Percentiles rank a stretch among this genome's conserved stretches.
phyloP scores from a whole-genome alignment of 2,329 filamentous ascomycete genomes.

The Trichoderma koningiopsis region DNA sequence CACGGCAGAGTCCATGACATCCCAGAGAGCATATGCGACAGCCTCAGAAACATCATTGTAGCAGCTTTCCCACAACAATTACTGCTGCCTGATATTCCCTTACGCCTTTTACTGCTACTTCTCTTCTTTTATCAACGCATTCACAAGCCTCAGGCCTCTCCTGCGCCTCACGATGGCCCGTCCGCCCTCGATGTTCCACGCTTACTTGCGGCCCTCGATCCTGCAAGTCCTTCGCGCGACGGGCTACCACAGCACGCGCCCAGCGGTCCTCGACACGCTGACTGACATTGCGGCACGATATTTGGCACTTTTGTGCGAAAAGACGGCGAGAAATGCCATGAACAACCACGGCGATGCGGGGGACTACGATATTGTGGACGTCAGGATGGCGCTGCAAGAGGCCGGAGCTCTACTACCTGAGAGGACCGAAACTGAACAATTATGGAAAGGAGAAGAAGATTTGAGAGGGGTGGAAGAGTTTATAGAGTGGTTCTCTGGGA shows the following conservation, averaged over 20 bases:
- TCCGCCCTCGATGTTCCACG: conserved; percentile 61
- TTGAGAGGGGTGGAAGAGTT: conserved; percentile 76
- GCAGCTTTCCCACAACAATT: conserved; percentile 23
- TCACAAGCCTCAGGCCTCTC: neutral
- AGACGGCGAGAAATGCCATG: conserved; percentile 70
- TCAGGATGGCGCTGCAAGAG: conserved; percentile 83
- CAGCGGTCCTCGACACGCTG: conserved; percentile 82
- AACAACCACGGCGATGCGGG: conserved; percentile 64
- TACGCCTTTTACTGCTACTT: neutral
- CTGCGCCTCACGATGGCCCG: conserved; percentile 44
- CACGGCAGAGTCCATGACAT: conserved; percentile 37
- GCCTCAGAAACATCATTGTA: conserved; percentile 30
- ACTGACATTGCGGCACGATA: conserved; percentile 85
- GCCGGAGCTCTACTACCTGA: conserved; percentile 74
- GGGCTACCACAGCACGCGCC: conserved; percentile 81
- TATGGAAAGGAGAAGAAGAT: conserved; percentile 73
- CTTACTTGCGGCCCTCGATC: conserved; percentile 81
- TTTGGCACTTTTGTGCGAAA: conserved; percentile 71
- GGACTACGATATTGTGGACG: conserved; percentile 64
- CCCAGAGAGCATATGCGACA: conserved; percentile 33
- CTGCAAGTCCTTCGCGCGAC: conserved; percentile 90
- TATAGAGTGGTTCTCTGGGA: conserved; percentile 74
- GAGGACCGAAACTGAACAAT: conserved; percentile 66
- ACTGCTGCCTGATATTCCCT: neutral
- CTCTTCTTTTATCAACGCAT: neutral